Base-by-base conservation (phyloP, 345 rosid species). In the Hevea brasiliensis region DNA sequence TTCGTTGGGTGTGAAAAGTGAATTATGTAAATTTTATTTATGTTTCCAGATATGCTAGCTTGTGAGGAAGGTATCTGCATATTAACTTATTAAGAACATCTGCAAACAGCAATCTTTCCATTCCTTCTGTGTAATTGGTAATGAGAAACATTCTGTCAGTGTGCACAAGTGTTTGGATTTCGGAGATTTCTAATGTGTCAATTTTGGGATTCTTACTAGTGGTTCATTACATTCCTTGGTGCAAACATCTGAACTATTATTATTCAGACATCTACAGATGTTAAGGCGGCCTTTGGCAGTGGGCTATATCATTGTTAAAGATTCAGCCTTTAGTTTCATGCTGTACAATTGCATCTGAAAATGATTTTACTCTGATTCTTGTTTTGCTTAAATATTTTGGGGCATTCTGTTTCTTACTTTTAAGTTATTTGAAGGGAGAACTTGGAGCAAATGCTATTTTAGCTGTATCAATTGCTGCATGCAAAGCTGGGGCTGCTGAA, bases 401-500 rank as follows among this genome's bases (percentile, higher is more conserved):
- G 27, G 72, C 20, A 7, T 17, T 58, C 20, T 26, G 20, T 64
- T 72, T 51, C 77, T 59, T 76, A 71, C 44, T 50, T 6, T 24
- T 44, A 40, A 63, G 72, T 72, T 15, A 74, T 75, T 58, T 63
- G 56, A 87, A 91, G 99, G 72, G 79, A 79, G 97, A 93, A 77
- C 98, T 95, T 68, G 99, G 98, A 61, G 94, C 88, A 59, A 95
- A 95, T 78, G 98, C 99, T 69, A 86, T 93, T 63, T 76, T 91
- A 77, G 99, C 99, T 74, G 97, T 95, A 60, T 91, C 99, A 45
- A 86, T 95, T 62, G 98, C 99, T 83, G 99, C 98, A 61, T 95
- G 99, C 83, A 95, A 90, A 80, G 99, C 99, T 81, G 99, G 99
- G 61, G 99, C 99, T 80, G 99, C 97, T 76, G 96, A 89, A 85